These are phyloP conservation scores for Sugiyamaella novakii DNA, from an alignment of 1,139 yeast species.

Conservation along the genomic window DNA sequence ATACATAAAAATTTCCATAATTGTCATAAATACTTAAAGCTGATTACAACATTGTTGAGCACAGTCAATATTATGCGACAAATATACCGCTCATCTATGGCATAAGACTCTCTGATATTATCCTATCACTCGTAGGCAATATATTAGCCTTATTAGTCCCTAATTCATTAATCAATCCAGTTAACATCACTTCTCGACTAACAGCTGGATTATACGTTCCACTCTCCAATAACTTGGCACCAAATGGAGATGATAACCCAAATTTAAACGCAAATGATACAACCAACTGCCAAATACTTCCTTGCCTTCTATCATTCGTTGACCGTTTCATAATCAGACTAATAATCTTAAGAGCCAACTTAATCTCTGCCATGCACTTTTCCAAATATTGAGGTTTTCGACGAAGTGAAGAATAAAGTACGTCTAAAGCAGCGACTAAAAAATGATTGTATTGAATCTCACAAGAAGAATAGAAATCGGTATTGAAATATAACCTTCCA, in stretches of 20 bases:
- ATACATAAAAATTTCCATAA: constrained; percentile 9
- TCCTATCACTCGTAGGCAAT: not conserved
- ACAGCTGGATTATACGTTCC: not conserved
- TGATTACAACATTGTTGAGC: too few species aligned
- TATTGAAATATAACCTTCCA: constrained; percentile 30
- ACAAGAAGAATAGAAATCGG: constrained; percentile 31
- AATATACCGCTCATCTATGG: not conserved
- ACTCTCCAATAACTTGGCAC: constrained; percentile 14
- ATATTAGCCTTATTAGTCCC: not conserved
- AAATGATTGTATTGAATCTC: constrained; percentile 36
- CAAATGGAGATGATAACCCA: constrained; percentile 25
- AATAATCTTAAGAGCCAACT: constrained; percentile 27
- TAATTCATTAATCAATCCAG: constrained; percentile 13
- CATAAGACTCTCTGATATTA: not conserved
- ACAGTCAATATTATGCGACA: too few species aligned
- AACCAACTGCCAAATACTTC: constrained; percentile 30
- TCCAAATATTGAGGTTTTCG: constrained; percentile 25
- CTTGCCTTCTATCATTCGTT: constrained; percentile 23
- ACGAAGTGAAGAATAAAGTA: constrained; percentile 32
- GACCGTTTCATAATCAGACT: constrained; percentile 24
- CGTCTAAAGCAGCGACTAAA: constrained; percentile 35
- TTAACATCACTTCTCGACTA: constrained; percentile 5
- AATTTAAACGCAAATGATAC: constrained; percentile 30
- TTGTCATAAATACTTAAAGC: not conserved
- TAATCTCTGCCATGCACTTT: constrained; percentile 27